Evolutionary conservation across 2,329 filamentous ascomycete genomes (phyloP), one percentile per base, ranked within the genome.

Genomic region (Myotisia sp.): DNA sequence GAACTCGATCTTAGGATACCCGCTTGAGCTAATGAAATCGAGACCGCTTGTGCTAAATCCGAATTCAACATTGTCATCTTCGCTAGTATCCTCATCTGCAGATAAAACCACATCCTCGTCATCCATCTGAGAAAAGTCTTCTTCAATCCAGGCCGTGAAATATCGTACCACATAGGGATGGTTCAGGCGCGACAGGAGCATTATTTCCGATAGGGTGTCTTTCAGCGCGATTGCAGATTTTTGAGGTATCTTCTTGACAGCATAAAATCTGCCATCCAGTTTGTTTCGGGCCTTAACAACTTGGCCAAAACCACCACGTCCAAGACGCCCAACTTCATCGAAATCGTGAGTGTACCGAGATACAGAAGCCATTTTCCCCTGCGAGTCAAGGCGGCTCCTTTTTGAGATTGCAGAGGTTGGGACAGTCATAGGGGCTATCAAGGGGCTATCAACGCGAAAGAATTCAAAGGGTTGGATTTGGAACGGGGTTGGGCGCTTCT

Each of bases 221-320:
- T 65, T 62, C 33, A 70, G 49, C 4, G 68, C 65, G 7, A 76
- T 70, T 17, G 79, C 71, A 1, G 83, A 83, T 33, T 78, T 77
- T 45, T 90, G 82, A 1, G 76, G 83, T 41, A 98, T 90, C 54
- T 95, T 94, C 56, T 98, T 98, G 52, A 98, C 82, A 12, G 90
- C 90, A 57, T 95, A 98, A 27, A 92, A 78, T 38, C 86, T 81
- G 1, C 83, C 83, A 52, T 95, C 90, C 3, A 94, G 72, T 59
- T 90, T 93, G 56, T 93, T 92, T 20, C 87, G 74, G 2, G 87
- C 87, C 54, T 93, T 92, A 36, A 95, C 84, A 14, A 98, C 90
- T 58, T 94, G 84, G 4, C 90, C 90, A 58, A 93, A 98, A 0
- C 87, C 90, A 27, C 90, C 90, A 53, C 87, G 92, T 3, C 90